Evolutionary conservation across 495 filamentous ascomycete genomes (phyloP).

Genomic region (Neurospora tetrasperma): DNA sequence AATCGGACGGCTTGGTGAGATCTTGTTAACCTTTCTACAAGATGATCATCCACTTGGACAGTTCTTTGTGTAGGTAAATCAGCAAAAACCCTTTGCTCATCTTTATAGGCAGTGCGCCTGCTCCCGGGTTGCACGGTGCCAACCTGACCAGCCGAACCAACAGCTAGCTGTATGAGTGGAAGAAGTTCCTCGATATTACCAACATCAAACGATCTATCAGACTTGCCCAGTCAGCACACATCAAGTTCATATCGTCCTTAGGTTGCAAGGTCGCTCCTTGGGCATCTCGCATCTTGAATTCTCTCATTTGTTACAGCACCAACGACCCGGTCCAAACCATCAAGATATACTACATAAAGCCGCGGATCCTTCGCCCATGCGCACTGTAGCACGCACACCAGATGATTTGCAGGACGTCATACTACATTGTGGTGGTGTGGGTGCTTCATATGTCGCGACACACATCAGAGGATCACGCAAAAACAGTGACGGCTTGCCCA

Average conservation of each 20-base stretch:
- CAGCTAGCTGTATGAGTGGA: neutral
- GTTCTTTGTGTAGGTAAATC: neutral
- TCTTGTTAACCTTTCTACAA: neutral
- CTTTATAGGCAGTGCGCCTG: neutral
- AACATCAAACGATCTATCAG: neutral
- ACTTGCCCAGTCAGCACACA: neutral
- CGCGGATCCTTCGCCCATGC: neutral
- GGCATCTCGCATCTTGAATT: neutral
- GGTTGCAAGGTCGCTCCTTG: neutral
- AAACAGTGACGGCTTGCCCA: neutral
- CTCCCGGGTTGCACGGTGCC: neutral
- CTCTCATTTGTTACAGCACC: neutral
- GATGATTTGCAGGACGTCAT: neutral
- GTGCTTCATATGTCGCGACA: neutral
- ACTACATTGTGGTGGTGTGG: neutral
- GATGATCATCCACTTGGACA: neutral
- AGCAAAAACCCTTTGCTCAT: neutral
- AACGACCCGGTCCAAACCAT: neutral
- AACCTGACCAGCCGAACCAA: neutral
- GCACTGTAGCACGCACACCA: neutral
- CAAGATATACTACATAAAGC: neutral
- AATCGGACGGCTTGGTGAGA: neutral
- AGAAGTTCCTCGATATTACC: neutral
- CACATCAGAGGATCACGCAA: neutral
- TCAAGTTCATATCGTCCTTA: neutral